Conservation (phyloP, 2,329 filamentous ascomycete genomes). For the Metarhizium humberi region DNA sequence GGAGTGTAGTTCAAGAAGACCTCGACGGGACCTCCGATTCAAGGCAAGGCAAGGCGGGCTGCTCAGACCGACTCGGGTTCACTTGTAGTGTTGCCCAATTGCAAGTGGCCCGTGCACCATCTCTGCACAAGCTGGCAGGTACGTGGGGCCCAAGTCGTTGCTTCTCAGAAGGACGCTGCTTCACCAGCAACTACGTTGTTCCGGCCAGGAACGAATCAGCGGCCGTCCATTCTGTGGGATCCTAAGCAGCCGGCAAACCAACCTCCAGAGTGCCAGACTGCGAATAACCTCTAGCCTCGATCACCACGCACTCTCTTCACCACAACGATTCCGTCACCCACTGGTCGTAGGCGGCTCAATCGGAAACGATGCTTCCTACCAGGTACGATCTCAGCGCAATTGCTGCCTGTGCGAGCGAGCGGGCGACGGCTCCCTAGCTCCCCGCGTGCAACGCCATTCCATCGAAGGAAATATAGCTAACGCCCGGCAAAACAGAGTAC, state of each 20-base stretch:
- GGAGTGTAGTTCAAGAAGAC: not conserved
- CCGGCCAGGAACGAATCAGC: constrained; percentile 8
- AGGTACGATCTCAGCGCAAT: constrained; percentile 20
- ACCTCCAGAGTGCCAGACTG: not conserved
- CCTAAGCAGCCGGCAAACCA: not conserved
- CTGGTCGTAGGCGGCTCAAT: not conserved
- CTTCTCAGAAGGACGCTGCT: no score
- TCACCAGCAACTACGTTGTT: constrained; percentile 12
- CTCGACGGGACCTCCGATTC: not conserved
- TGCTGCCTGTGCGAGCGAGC: not conserved
- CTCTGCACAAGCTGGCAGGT: not conserved
- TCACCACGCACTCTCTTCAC: not conserved
- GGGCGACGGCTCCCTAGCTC: not conserved
- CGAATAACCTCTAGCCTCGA: not conserved
- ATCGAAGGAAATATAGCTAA: not conserved
- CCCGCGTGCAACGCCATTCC: not conserved
- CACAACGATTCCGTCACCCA: not conserved
- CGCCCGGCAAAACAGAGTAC: constrained; percentile 22
- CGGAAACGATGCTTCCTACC: constrained; percentile 28
- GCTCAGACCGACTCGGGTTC: not conserved
- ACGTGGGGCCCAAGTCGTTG: no score
- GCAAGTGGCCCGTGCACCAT: constrained; percentile 11
- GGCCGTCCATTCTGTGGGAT: not conserved
- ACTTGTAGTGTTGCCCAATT: not conserved
- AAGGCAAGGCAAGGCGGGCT: not conserved